Evolutionary conservation across 2,329 filamentous ascomycete genomes (phyloP), one percentile per base, ranked within the genome.

Genomic region (Fusarium sterilihyphosum): DNA sequence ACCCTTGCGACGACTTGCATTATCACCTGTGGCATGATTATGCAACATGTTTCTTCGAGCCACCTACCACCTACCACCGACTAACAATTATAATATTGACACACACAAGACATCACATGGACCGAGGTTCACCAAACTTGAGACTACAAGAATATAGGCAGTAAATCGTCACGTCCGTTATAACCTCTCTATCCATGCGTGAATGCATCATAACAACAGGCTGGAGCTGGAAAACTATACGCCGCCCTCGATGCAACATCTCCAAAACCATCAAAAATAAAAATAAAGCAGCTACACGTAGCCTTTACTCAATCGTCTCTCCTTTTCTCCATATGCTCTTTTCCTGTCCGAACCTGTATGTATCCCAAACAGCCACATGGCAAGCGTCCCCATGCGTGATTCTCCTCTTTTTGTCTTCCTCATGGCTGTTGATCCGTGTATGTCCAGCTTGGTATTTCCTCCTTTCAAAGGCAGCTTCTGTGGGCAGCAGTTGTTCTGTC

Each of bases 81-180:
- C 18, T 26, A n/a, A 26, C 35, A n/a, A 47, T 40, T 16, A 29
- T 16, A 37, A 22, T 29, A 13, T 13, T 33, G 16, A 44, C 29
- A 59, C 24, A 40, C 20, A 35, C 2, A 46, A 31, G 35, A 17
- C 29, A 31, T 29, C 18, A 26, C n/a, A 50, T 17, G 6, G 24
- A 43, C 22, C 22, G 44, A 49, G 11, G 49, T 22, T 70, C 53
- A 53, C 49, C 38, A 46, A 35, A 46, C 20, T 52, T 33, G 24
- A 37, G 43, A 41, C 29, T 47, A 37, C 43, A 26, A 53, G 17
- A 40, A 29, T 16, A 37, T 58, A 41, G 69, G 62, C 35, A 73
- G 58, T 73, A 65, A 72, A 75, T 75, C 73, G 53, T 73, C 66
- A 75, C 71, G 61, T 50, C 73, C 73, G 62, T 75, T 71, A 70